Evolutionary conservation across 2,329 filamentous ascomycete species (phyloP).

Genomic region (Verticillium longisporum): DNA sequence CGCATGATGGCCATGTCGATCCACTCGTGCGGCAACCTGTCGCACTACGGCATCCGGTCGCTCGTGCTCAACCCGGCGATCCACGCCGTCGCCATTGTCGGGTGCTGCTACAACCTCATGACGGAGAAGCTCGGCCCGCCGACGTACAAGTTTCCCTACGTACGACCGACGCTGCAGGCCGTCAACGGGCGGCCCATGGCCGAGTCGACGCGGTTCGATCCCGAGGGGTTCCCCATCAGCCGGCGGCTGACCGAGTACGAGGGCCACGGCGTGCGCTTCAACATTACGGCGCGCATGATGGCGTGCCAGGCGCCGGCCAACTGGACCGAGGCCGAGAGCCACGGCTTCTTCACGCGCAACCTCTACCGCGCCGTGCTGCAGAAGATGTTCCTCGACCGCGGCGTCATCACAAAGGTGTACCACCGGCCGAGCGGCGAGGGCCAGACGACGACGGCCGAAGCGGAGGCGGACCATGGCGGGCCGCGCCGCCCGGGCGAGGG

Average conservation of each 20-base stretch:
- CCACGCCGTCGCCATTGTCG: constrained; percentile 87
- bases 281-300: constrained; percentile 98
- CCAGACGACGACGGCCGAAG: constrained; percentile 4
- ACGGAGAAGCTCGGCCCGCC: constrained; percentile 84
- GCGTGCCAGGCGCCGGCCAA: constrained; percentile 92
- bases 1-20: constrained; percentile 84
- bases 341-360: constrained; percentile 84
- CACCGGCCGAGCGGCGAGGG: constrained; percentile 20
- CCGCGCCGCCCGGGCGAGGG: constrained; percentile 10
- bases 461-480: not conserved
- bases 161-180: constrained; percentile 62
- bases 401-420: constrained; percentile 59
- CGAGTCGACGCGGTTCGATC: constrained; percentile 69
- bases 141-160: constrained; percentile 74
- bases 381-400: constrained; percentile 82
- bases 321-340: constrained; percentile 77
- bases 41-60: constrained; percentile 86
- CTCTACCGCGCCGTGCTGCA: constrained; percentile 89
- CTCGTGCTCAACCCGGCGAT: constrained; percentile 79
- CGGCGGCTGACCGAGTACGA: constrained; percentile 54
- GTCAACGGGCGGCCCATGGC: constrained; percentile 61
- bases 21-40: constrained; percentile 95
- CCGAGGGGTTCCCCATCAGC: constrained; percentile 92
- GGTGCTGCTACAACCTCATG: constrained; percentile 95
- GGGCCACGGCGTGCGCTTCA: constrained; percentile 66